Evolutionary conservation across 1,284 basidiomycete genomes (phyloP).

Genomic region (Sporisorium graminicola): DNA sequence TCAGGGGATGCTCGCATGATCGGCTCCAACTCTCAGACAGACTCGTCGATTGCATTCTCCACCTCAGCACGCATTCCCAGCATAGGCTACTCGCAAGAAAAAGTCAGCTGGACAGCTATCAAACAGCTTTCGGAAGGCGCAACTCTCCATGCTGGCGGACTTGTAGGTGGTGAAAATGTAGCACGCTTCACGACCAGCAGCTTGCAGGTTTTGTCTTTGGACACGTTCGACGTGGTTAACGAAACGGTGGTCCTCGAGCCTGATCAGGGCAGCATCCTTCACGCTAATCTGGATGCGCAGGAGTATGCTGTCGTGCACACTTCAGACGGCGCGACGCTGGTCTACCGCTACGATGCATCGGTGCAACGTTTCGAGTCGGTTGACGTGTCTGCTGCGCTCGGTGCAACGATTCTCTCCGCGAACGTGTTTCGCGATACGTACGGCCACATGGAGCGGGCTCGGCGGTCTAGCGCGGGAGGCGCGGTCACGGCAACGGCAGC

Average conservation of each 20-base stretch:
- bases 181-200: constrained; percentile 24
- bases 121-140: constrained; percentile 10
- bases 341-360: constrained; percentile 13
- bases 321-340: constrained; percentile 15
- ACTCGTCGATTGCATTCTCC: constrained; percentile 22
- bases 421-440: constrained; percentile 37
- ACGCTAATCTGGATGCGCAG: constrained; percentile 31
- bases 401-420: constrained; percentile 10
- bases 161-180: constrained; percentile 12
- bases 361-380: constrained; percentile 14
- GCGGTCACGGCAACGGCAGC: background rate
- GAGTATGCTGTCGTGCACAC: constrained; percentile 35
- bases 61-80: background rate
- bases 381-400: constrained; percentile 6
- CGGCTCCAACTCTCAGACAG: background rate
- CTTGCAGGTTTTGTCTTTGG: constrained; percentile 30
- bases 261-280: constrained; percentile 9
- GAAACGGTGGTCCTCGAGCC: constrained; percentile 11
- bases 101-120: constrained; percentile 9
- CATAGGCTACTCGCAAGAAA: background rate
- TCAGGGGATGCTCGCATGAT: constrained; percentile 18
- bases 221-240: constrained; percentile 16
- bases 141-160: constrained; percentile 20
- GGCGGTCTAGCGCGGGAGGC: background rate
- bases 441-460: constrained; percentile 14